Conservation (phyloP, 2,329 filamentous ascomycete genomes). For the Endothia cerciana region DNA sequence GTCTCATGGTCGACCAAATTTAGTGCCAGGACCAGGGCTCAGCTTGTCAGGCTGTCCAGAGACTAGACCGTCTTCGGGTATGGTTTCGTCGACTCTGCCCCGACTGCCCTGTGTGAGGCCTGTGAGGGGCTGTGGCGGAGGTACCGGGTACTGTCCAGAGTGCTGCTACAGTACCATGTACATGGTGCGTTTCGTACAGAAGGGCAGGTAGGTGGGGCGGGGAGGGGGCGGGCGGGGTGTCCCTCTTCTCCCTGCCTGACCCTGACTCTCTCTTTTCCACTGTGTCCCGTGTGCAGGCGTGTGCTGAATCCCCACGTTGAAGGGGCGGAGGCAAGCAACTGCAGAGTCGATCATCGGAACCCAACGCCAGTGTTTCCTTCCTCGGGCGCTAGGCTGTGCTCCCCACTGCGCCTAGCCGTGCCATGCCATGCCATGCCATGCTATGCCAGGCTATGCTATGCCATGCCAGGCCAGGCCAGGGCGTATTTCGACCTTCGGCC, state of each 20-base stretch:
- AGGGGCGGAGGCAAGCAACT: slow-evolving; percentile 1
- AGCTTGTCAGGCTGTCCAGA: not conserved
- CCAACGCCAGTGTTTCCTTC: slow-evolving; percentile 1
- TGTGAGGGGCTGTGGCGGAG: slow-evolving; percentile 2
- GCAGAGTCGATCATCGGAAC: slow-evolving; percentile 7
- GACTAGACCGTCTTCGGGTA: not conserved
- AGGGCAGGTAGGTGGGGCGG: not conserved
- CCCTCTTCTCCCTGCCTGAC: not conserved
- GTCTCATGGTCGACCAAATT: not conserved
- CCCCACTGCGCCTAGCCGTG: slow-evolving; percentile 1
- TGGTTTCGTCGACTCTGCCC: too few relatives aligned
- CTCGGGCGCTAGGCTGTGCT: not conserved
- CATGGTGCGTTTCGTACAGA: not conserved
- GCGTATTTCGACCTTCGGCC: not conserved
- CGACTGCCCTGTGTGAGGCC: not conserved
- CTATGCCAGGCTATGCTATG: too few relatives aligned
- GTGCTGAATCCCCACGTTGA: not conserved
- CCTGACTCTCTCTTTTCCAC: not conserved
- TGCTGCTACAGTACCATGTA: not conserved
- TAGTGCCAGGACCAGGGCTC: slow-evolving; percentile 2
- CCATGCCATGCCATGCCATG: too few relatives aligned
- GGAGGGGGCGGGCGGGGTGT: not conserved
- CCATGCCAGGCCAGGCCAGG: not conserved
- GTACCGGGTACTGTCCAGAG: too few relatives aligned
- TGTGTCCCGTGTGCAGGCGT: not conserved